Evolutionary conservation across 495 filamentous ascomycete species (phyloP).

Genomic region (Oleoguttula mirabilis): DNA sequence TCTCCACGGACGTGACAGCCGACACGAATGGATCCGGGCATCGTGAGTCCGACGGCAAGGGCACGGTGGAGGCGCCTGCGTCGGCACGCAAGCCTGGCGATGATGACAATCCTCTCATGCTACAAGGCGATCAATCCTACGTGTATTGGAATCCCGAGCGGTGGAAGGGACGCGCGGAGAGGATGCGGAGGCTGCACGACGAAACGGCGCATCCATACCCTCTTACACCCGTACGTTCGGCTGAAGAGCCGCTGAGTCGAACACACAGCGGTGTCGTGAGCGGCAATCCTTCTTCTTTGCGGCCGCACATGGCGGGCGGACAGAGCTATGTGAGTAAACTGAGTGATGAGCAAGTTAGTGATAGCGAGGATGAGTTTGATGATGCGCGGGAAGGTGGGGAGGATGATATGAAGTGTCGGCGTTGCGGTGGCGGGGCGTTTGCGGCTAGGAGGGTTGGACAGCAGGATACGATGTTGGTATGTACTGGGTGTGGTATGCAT

Average conservation of each 20-base stretch:
- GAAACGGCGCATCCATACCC: background rate
- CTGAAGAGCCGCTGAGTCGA: background rate
- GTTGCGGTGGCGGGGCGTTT: too few species aligned
- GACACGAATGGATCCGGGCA: too few species aligned
- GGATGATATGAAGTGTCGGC: too few species aligned
- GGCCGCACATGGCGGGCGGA: background rate
- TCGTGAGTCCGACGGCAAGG: too few species aligned
- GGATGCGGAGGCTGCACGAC: background rate
- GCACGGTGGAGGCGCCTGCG: too few species aligned
- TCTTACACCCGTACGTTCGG: background rate
- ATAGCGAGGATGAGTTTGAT: background rate
- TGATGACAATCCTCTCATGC: slow-evolving; percentile 14
- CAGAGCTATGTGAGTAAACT: slow-evolving; percentile 8
- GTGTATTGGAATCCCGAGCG: slow-evolving; percentile 12
- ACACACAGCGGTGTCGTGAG: background rate
- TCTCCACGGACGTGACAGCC: too few species aligned
- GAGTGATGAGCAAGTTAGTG: slow-evolving; percentile 9
- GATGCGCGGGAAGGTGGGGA: background rate
- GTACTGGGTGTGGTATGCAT: too few species aligned
- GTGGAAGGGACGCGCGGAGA: slow-evolving; percentile 5
- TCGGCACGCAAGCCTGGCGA: too few species aligned
- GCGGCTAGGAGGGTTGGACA: too few species aligned
- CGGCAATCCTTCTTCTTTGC: background rate
- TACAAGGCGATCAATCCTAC: slow-evolving; percentile 12
- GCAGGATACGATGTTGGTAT: too few species aligned